Evolutionary conservation across 768 basidiomycete species (phyloP).

Genomic region (Pulveroboletus frians): DNA sequence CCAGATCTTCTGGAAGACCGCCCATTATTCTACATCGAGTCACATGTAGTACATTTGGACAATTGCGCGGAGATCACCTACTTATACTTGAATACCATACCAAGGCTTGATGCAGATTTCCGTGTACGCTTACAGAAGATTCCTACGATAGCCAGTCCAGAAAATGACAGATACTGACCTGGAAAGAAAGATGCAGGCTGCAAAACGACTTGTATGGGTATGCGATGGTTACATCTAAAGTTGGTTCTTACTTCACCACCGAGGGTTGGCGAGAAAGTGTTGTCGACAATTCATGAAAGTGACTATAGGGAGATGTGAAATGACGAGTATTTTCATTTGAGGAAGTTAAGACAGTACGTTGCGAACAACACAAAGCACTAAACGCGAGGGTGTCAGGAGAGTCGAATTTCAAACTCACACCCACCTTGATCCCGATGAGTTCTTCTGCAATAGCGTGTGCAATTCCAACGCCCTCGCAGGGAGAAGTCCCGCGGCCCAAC

Average conservation of each 20-base stretch:
- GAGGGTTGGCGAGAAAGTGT: constrained; percentile 74
- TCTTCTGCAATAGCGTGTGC: constrained; percentile 80
- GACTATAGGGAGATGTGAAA: constrained; percentile 36
- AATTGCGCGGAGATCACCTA: constrained; percentile 21
- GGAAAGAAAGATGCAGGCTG: constrained; percentile 79
- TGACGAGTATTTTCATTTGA: not conserved
- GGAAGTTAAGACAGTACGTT: constrained; percentile 47
- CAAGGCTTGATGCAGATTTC: constrained; percentile 52
- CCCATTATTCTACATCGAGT: constrained; percentile 57
- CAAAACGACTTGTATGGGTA: not conserved
- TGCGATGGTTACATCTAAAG: not conserved
- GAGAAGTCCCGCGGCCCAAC: constrained; percentile 87
- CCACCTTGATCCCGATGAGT: constrained; percentile 66
- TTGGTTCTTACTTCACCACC: constrained; percentile 63
- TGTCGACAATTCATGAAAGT: constrained; percentile 74
- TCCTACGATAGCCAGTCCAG: not conserved
- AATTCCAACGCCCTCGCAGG: constrained; percentile 75
- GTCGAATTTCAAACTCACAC: constrained; percentile 9
- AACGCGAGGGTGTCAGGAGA: not conserved
- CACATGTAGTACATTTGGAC: not conserved
- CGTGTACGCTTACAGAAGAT: constrained; percentile 43
- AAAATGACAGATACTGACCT: constrained; percentile 40
- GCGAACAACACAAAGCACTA: constrained; percentile 89
- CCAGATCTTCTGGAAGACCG: constrained; percentile 53
- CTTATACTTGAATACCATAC: constrained; percentile 79